Conservation (phyloP, 2,329 filamentous ascomycete genomes). For the Pyrenochaeta sp. region DNA sequence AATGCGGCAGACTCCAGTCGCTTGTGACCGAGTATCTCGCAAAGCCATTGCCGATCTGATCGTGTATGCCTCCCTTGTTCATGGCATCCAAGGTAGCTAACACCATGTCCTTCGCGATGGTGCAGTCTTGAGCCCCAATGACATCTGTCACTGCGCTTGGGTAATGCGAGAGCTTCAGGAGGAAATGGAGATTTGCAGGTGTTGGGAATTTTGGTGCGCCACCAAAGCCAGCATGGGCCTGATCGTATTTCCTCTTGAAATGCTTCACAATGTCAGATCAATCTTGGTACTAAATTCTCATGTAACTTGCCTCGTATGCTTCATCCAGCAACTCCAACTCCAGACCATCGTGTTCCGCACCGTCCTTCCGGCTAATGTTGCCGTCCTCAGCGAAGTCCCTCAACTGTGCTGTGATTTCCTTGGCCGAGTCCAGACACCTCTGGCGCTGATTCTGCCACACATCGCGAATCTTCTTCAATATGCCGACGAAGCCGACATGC, state of each 20-base stretch:
- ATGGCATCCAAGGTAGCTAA: constrained; percentile 82
- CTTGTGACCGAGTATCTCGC: constrained; percentile 86
- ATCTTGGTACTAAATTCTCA: constrained; percentile 50
- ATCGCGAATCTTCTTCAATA: constrained; percentile 76
- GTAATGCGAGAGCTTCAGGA: constrained; percentile 77
- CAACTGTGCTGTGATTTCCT: constrained; percentile 80
- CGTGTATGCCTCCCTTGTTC: constrained; percentile 73
- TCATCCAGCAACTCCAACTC: constrained; percentile 93
- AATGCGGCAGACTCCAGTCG: constrained; percentile 94
- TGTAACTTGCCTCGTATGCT: constrained; percentile 66
- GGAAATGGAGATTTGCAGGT: constrained; percentile 81
- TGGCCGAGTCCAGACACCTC: constrained; percentile 82
- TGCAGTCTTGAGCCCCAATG: constrained; percentile 82
- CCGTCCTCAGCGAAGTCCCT: constrained; percentile 90
- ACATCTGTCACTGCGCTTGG: constrained; percentile 79
- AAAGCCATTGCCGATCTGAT: constrained; percentile 80
- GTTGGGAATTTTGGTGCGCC: constrained; percentile 87
- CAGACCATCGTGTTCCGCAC: constrained; percentile 69
- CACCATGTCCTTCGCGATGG: constrained; percentile 78
- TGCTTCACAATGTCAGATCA: constrained; percentile 17
- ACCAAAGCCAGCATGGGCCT: constrained; percentile 66
- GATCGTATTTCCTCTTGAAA: constrained; percentile 33
- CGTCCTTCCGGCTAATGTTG: constrained; percentile 61
- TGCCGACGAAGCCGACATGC: constrained; percentile 80
- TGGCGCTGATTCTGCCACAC: constrained; percentile 84